Evolutionary conservation across 768 basidiomycete species (phyloP).

Genomic region (Xerocomus potaroensis): DNA sequence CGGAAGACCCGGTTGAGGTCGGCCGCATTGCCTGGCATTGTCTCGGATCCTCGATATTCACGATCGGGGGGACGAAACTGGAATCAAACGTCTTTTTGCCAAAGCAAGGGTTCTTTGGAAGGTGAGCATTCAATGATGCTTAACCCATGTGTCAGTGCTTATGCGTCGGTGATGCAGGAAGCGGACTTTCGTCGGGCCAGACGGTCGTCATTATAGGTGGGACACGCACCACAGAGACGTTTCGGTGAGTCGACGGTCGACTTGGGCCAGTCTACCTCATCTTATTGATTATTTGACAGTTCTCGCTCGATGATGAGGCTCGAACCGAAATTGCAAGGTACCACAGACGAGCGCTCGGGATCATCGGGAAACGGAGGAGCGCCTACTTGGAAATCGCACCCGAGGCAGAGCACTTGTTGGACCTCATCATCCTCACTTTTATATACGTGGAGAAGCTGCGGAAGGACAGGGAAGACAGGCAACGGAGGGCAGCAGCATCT

Average conservation of each 20-base stretch:
- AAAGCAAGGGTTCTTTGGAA: slow-evolving; percentile 13
- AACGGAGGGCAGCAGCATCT: not conserved
- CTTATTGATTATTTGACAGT: slow-evolving; percentile 5
- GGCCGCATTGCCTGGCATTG: slow-evolving; percentile 32
- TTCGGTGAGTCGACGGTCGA: slow-evolving; percentile 1
- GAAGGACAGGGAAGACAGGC: slow-evolving; percentile 20
- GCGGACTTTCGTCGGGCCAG: slow-evolving; percentile 30
- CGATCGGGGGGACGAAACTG: slow-evolving; percentile 24
- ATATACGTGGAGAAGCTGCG: slow-evolving; percentile 30
- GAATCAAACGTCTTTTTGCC: slow-evolving; percentile 24
- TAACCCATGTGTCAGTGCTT: no score
- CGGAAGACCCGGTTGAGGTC: slow-evolving; percentile 26
- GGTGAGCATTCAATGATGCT: no score
- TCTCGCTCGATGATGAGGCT: slow-evolving; percentile 18
- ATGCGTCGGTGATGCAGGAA: slow-evolving; percentile 8
- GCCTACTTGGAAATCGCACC: slow-evolving; percentile 22
- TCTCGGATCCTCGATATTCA: slow-evolving; percentile 28
- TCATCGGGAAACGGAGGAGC: slow-evolving; percentile 20
- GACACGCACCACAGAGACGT: slow-evolving; percentile 12
- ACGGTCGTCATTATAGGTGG: slow-evolving; percentile 34
- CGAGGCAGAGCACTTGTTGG: slow-evolving; percentile 21
- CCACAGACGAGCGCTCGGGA: slow-evolving; percentile 22
- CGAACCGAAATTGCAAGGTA: slow-evolving; percentile 15
- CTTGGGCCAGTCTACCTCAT: not conserved
- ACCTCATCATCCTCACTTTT: slow-evolving; percentile 27